These are phyloP conservation scores for Encephalitozoon cuniculi DNA, from an alignment of 371 early-diverging fungal species.

Conservation along the genomic window DNA sequence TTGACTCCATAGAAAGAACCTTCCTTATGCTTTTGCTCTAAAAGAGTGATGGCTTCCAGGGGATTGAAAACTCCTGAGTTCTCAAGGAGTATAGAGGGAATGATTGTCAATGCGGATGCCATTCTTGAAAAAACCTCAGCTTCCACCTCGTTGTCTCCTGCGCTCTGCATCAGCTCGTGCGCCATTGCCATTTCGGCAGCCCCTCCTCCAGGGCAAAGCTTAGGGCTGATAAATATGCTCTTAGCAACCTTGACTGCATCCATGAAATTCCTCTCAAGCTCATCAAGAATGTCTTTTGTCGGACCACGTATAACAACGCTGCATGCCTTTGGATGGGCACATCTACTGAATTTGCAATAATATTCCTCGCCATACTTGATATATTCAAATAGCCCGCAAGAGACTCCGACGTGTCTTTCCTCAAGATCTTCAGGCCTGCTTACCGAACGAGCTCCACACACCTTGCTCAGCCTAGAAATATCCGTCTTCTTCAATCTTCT, in stretches of 20 bases:
- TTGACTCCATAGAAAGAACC: slow-evolving; percentile 76
- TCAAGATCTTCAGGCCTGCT: slow-evolving; percentile 88
- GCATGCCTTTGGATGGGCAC: slow-evolving; percentile 92
- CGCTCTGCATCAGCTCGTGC: slow-evolving; percentile 8
- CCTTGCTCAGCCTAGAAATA: slow-evolving; percentile 91
- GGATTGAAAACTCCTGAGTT: slow-evolving; percentile 77
- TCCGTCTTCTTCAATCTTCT: slow-evolving; percentile 96
- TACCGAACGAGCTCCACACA: slow-evolving; percentile 89
- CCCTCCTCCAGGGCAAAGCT: slow-evolving; percentile 90
- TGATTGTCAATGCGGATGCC: slow-evolving; percentile 87
- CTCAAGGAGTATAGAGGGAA: slow-evolving; percentile 88
- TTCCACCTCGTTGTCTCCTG: slow-evolving; percentile 23
- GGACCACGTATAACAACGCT: slow-evolving; percentile 93
- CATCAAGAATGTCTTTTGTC: slow-evolving; percentile 90
- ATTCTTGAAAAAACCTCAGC: slow-evolving; percentile 61
- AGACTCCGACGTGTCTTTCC: slow-evolving; percentile 81
- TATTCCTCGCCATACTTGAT: slow-evolving; percentile 93
- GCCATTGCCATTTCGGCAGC: slow-evolving; percentile 96
- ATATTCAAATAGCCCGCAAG: slow-evolving; percentile 84
- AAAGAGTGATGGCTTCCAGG: slow-evolving; percentile 77
- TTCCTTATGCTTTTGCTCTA: slow-evolving; percentile 87
- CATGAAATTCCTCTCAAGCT: slow-evolving; percentile 95
- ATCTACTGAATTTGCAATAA: slow-evolving; percentile 71
- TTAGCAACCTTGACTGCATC: slow-evolving; percentile 97
- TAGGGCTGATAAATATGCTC: slow-evolving; percentile 84